A percentile compares a stretch with the other conserved stretches of the same genome.
Conservation (phyloP, 805 yeast species). For the Nematodospora valgi region DNA sequence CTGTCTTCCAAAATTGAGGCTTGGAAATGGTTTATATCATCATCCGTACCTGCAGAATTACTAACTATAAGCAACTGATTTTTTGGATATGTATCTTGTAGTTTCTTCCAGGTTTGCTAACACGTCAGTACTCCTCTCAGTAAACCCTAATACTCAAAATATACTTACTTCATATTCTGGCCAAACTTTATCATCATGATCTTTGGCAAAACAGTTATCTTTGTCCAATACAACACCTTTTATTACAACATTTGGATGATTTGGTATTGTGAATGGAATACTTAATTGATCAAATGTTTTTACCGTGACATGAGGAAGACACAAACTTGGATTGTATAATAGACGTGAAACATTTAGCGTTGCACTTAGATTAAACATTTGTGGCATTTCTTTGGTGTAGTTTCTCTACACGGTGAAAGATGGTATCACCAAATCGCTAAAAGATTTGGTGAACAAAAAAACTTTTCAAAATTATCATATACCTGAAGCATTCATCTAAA, state of each 20-base stretch:
- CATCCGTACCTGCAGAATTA: conserved; percentile 89
- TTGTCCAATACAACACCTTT: conserved; percentile 86
- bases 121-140: too few relatives aligned
- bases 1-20: conserved; percentile 59
- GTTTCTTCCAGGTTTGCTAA: conserved; percentile 47
- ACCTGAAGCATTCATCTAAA: too few relatives aligned
- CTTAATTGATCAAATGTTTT: conserved; percentile 59
- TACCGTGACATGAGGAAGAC: conserved; percentile 60
- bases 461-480: too few relatives aligned
- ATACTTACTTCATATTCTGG: conserved; percentile 53
- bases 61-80: conserved; percentile 73
- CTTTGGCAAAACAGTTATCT: conserved; percentile 91
- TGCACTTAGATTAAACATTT: conserved; percentile 67
- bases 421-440: too few relatives aligned
- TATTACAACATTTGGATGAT: conserved; percentile 32
- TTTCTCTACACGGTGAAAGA: too few relatives aligned
- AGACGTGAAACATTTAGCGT: conserved; percentile 65
- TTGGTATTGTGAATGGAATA: conserved; percentile 45
- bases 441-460: too few relatives aligned
- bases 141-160: background rate
- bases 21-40: conserved; percentile 56
- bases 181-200: conserved; percentile 77
- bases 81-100: conserved; percentile 57
- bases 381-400: conserved; percentile 2
- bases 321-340: conserved; percentile 59